A percentile compares a stretch with the other conserved stretches of the same genome.
These are phyloP conservation scores for Sergeia podlipaevii DNA, from an alignment of 208 protist genomes.

Conservation along the genomic window DNA sequence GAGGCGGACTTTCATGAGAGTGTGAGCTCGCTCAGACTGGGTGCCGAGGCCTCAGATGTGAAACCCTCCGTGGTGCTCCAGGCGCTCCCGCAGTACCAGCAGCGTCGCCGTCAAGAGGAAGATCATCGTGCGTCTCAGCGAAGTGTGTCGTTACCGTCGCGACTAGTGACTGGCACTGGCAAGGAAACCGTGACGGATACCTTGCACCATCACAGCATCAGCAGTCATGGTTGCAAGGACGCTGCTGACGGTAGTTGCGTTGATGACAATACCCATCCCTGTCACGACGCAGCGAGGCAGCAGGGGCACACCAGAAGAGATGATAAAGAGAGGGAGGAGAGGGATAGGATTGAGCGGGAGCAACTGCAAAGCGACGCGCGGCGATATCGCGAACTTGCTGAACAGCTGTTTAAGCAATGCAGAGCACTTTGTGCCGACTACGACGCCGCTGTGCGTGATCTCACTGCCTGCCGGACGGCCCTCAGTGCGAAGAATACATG, in stretches of 20 bases:
- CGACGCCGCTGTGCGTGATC: slow-evolving; percentile 51
- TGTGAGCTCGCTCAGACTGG: slow-evolving; percentile 60
- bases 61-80: slow-evolving; percentile 26
- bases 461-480: slow-evolving; percentile 14
- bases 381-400: slow-evolving; percentile 35
- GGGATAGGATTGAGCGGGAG: slow-evolving; percentile 9
- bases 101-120: slow-evolving; percentile 10
- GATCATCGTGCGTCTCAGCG: neutral
- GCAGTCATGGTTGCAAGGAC: no score
- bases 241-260: no score
- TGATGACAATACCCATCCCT: no score
- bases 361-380: slow-evolving; percentile 15
- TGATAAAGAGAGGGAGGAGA: neutral
- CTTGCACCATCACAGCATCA: no score
- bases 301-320: neutral
- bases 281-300: no score
- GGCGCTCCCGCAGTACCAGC: slow-evolving; percentile 20
- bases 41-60: slow-evolving; percentile 55
- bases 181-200: neutral
- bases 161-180: neutral
- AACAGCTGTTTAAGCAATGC: slow-evolving; percentile 54
- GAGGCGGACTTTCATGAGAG: slow-evolving; percentile 66
- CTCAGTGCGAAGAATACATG: slow-evolving; percentile 16
- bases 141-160: neutral
- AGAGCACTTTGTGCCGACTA: slow-evolving; percentile 51